Evolutionary conservation across 768 basidiomycete species (phyloP), one percentile per base, ranked within the genome.

Genomic region (Panaeolus papilionaceus): DNA sequence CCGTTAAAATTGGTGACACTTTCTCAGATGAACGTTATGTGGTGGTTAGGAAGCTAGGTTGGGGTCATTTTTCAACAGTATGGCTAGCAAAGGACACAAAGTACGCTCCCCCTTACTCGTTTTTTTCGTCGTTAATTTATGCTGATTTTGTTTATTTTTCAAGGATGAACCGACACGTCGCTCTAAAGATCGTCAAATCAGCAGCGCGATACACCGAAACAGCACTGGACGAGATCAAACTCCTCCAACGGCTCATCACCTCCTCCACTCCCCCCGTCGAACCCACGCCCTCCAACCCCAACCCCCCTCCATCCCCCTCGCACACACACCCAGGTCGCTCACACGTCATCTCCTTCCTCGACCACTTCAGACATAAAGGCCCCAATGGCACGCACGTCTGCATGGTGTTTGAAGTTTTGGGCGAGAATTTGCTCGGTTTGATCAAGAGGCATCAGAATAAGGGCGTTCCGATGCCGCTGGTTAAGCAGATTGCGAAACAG

Each of bases 361-460:
- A 99, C 82, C 95, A 99, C 77, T 99, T 99, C 79, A 88, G 91
- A 33, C 98, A 99, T 80, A 93, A 92, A 69, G 98, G 98, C 1
- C 96, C 96, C 10, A 98, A 99, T 77, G 98, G 98, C 42, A 91
- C 88, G 16, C 98, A 99, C 79, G 93, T 99, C 72, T 99, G 98
- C 85, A 99, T 99, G 98, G 96, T 98, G 14, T 98, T 98, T 75
- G 98, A 99, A 79, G 98, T 99, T 28, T 87, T 99, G 9, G 98
- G 97, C 68, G 97, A 99, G 81, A 98, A 97, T 77, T 84, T 99
- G 2, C 88, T 99, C 2, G 96, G 92, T 4, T 87, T 99, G 73
- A 98, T 99, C 86, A 98, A 98, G 80, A 89, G 97, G 11, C 95
- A 99, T 82, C 96, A 99, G 83, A 96, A 95, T 82, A 96, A 97